These are phyloP conservation scores for Ceratocystis albifundus DNA, from an alignment of 2,329 filamentous ascomycete species.

Conservation along the genomic window DNA sequence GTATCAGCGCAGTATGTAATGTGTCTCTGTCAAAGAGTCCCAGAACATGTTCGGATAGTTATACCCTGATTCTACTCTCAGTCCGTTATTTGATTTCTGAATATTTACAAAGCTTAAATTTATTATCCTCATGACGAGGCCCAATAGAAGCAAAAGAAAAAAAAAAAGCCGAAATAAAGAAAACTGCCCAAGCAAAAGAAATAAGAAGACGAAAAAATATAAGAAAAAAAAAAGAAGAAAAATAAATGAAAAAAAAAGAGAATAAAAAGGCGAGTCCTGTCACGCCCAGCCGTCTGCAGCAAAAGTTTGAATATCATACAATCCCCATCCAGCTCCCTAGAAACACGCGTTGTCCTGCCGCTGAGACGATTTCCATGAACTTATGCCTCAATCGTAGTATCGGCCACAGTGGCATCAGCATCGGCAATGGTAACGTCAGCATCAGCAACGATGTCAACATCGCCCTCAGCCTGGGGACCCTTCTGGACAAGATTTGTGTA, in stretches of 20 bases:
- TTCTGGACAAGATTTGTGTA: constrained; percentile 45
- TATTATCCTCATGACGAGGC: not conserved
- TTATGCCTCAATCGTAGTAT: constrained; percentile 21
- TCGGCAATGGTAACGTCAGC: constrained; percentile 29
- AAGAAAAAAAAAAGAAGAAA: constrained; percentile 11
- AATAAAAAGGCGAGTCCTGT: constrained; percentile 19
- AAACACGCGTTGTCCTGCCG: not conserved
- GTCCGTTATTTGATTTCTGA: too few species aligned
- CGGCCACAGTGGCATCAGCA: constrained; percentile 26
- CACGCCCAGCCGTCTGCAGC: not conserved
- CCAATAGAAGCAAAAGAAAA: not conserved
- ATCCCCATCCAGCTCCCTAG: not conserved
- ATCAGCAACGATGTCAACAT: constrained; percentile 18
- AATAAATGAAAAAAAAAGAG: constrained; percentile 14
- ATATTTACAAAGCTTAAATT: not conserved
- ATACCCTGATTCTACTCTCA: too few species aligned
- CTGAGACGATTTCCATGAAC: not conserved
- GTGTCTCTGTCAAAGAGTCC: too few species aligned
- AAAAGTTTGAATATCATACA: constrained; percentile 20
- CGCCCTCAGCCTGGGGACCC: constrained; percentile 27
- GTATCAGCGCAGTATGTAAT: too few species aligned
- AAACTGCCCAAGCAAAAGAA: constrained; percentile 11
- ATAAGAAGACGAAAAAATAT: constrained; percentile 10
- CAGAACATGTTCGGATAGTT: too few species aligned
- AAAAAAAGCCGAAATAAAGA: constrained; percentile 15